These are phyloP conservation scores for Gossypium turneri DNA, from an alignment of 345 rosid species.

Conservation along the genomic window DNA sequence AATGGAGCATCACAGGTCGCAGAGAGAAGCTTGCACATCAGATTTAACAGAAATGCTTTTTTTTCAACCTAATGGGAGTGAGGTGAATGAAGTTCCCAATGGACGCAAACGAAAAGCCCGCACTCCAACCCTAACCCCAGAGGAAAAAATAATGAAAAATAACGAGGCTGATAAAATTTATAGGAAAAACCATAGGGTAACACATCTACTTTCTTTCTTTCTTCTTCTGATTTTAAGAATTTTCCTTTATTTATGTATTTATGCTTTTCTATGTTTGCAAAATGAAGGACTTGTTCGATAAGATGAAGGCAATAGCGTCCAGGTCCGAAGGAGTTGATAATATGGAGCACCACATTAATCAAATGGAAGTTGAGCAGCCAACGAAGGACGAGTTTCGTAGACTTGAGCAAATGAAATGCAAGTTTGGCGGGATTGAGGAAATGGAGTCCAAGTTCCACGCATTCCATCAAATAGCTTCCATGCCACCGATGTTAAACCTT, in stretches of 20 bases:
- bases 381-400: not conserved
- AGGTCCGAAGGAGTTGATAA: not conserved
- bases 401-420: not conserved
- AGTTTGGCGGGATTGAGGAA: too few relatives aligned
- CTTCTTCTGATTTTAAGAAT: not conserved
- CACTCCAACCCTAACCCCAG: not conserved
- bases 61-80: not conserved
- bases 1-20: not conserved
- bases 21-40: not conserved
- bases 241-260: not conserved
- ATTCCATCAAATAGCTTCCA: too few relatives aligned
- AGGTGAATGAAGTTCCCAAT: not conserved
- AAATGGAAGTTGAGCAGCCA: not conserved
- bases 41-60: not conserved
- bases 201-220: not conserved
- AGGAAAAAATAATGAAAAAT: not conserved
- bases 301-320: not conserved
- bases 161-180: not conserved
- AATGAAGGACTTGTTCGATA: not conserved
- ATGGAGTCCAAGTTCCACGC: too few relatives aligned
- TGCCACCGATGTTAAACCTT: too few relatives aligned
- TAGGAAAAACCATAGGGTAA: not conserved
- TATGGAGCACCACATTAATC: not conserved
- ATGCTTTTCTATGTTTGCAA: not conserved
- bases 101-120: too few relatives aligned